These are phyloP conservation scores for Cryphonectria radicalis DNA, from an alignment of 2,329 filamentous ascomycete genomes.

Conservation along the genomic window DNA sequence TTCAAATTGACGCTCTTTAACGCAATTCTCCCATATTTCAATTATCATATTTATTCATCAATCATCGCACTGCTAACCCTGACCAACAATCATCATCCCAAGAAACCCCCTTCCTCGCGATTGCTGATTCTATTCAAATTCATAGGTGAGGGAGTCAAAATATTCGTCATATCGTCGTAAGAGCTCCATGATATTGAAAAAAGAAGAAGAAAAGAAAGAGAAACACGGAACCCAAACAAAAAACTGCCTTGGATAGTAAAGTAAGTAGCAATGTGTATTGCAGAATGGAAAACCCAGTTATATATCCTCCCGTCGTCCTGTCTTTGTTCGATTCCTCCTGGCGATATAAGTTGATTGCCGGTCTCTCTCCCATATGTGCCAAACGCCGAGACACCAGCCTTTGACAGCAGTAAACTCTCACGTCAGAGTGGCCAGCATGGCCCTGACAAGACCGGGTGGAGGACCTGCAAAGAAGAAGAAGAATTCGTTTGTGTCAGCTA, in stretches of 20 bases:
- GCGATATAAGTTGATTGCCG: neutral
- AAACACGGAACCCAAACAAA: neutral
- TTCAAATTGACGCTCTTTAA: too few relatives aligned
- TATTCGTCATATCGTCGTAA: slow-evolving; percentile 26
- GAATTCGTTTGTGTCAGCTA: slow-evolving; percentile 25
- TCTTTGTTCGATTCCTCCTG: neutral
- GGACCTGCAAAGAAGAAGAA: slow-evolving; percentile 54
- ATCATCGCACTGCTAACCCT: neutral
- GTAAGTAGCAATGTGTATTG: slow-evolving; percentile 10
- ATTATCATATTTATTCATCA: slow-evolving; percentile 6
- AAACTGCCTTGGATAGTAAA: slow-evolving; percentile 11
- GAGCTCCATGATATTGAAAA: neutral
- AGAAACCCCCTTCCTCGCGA: neutral
- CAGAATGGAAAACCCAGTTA: slow-evolving; percentile 12
- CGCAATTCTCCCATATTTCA: neutral
- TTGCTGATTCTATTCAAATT: slow-evolving; percentile 21
- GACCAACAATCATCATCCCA: neutral
- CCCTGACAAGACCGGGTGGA: slow-evolving; percentile 65
- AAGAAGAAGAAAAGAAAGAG: neutral
- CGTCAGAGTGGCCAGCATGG: slow-evolving; percentile 73
- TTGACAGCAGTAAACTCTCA: slow-evolving; percentile 41
- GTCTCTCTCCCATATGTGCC: neutral
- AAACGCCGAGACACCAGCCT: slow-evolving; percentile 10
- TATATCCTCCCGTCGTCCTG: neutral
- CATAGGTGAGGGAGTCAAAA: slow-evolving; percentile 4